A percentile compares a stretch with the other conserved stretches of the same genome.
phyloP scores from a whole-genome alignment of 2,329 filamentous ascomycete species.

The Neoascochyta sp. region DNA sequence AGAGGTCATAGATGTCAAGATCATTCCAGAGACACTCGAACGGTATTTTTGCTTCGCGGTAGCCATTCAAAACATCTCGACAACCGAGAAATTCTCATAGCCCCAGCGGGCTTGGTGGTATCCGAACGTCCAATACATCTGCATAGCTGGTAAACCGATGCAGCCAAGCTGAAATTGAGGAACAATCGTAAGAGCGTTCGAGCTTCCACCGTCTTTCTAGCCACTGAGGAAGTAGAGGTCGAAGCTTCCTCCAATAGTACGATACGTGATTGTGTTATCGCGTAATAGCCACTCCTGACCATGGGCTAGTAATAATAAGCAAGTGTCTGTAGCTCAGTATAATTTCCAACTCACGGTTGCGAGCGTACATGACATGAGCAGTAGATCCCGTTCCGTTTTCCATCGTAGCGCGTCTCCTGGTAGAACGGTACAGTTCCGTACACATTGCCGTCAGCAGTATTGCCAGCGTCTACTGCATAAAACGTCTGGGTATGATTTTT shows the following conservation, averaged over 20 bases:
- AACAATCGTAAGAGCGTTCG: conserved; percentile 39
- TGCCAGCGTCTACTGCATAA: conserved; percentile 60
- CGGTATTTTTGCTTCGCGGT: conserved; percentile 52
- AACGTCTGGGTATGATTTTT: conserved; percentile 65
- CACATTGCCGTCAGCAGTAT: conserved; percentile 10
- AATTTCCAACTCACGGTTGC: conserved; percentile 8
- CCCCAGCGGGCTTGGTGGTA: conserved; percentile 80
- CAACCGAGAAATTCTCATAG: conserved; percentile 47
- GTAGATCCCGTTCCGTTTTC: conserved; percentile 3
- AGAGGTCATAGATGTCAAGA: conserved; percentile 39
- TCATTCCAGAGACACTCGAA: conserved; percentile 43
- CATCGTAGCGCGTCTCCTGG: conserved; percentile 11
- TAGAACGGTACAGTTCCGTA: conserved; percentile 14
- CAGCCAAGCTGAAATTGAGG: conserved; percentile 61
- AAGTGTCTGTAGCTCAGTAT: neutral
- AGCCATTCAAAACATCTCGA: conserved; percentile 46
- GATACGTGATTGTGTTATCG: conserved; percentile 63
- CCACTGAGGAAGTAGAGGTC: conserved; percentile 75
- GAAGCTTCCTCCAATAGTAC: conserved; percentile 67
- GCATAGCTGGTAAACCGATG: conserved; percentile 67
- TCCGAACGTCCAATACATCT: conserved; percentile 64
- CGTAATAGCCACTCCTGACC: conserved; percentile 67
- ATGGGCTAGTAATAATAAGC: conserved; percentile 50
- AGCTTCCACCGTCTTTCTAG: conserved; percentile 63
- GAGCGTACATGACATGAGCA: conserved; percentile 14